These are phyloP conservation scores for Diaporthe longicolla DNA, from an alignment of 2,329 filamentous ascomycete species.

Conservation along the genomic window DNA sequence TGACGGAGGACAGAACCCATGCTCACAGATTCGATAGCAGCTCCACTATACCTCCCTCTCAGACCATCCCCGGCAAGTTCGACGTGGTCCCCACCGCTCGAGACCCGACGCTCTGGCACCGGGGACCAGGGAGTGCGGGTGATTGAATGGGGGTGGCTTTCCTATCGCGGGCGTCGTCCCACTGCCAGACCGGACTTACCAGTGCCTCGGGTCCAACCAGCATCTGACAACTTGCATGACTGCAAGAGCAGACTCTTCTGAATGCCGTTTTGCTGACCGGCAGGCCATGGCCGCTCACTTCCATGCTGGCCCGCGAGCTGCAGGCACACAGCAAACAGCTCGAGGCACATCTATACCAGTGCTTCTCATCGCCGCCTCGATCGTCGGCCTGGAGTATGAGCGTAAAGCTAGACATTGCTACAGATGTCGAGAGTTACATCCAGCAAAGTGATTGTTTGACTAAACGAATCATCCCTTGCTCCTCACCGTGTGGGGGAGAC, in stretches of 20 bases:
- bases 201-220: slow-evolving; percentile 28
- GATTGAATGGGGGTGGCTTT: slow-evolving; percentile 29
- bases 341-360: background rate
- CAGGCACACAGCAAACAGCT: background rate
- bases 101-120: slow-evolving; percentile 27
- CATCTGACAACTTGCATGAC: slow-evolving; percentile 3
- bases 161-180: slow-evolving; percentile 26
- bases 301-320: background rate
- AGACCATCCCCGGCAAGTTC: slow-evolving; percentile 22
- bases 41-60: slow-evolving; percentile 32
- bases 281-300: background rate
- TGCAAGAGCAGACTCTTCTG: background rate
- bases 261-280: background rate
- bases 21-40: slow-evolving; percentile 29
- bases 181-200: slow-evolving; percentile 33
- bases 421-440: slow-evolving; percentile 7
- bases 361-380: background rate
- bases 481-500: slow-evolving; percentile 11
- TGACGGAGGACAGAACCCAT: slow-evolving; percentile 14
- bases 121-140: slow-evolving; percentile 17
- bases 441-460: slow-evolving; percentile 1
- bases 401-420: slow-evolving; percentile 2
- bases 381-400: background rate
- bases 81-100: slow-evolving; percentile 8
- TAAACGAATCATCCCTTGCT: slow-evolving; percentile 25